A percentile compares a stretch with the other conserved stretches of the same genome.
These are phyloP conservation scores for Dictyostelium intermedium DNA, from an alignment of 78 protist genomes.

Conservation along the genomic window DNA sequence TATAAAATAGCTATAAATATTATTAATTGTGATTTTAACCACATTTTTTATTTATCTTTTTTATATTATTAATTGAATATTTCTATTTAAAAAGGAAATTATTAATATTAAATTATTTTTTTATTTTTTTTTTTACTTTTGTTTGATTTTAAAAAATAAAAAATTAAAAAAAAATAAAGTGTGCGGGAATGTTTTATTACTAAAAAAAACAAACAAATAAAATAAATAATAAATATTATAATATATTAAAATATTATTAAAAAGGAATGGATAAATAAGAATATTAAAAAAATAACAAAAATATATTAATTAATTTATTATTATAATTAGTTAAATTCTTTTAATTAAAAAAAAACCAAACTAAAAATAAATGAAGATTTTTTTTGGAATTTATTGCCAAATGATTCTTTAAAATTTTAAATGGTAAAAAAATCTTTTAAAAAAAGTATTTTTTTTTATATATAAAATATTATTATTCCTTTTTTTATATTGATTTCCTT, in stretches of 20 bases:
- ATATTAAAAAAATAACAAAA: background rate
- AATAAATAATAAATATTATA: background rate
- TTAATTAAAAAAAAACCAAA: background rate
- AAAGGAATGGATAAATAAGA: background rate
- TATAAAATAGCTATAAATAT: background rate
- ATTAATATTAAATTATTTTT: background rate
- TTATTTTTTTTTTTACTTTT: no score
- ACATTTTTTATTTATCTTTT: background rate
- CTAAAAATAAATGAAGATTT: background rate
- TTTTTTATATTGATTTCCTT: background rate
- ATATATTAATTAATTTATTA: no score
- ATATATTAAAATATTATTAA: background rate
- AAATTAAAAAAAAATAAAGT: background rate
- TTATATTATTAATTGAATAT: background rate
- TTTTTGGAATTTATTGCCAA: background rate
- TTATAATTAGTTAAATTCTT: background rate
- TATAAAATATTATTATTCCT: background rate
- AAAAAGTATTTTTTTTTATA: background rate
- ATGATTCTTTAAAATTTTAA: background rate
- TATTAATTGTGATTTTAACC: background rate
- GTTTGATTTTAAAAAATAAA: no score
- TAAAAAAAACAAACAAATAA: background rate
- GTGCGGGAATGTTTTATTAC: background rate
- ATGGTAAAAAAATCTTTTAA: background rate
- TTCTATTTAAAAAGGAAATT: background rate